Conservation (phyloP, 352 stramenopile species). For the Peronospora farinosa region DNA sequence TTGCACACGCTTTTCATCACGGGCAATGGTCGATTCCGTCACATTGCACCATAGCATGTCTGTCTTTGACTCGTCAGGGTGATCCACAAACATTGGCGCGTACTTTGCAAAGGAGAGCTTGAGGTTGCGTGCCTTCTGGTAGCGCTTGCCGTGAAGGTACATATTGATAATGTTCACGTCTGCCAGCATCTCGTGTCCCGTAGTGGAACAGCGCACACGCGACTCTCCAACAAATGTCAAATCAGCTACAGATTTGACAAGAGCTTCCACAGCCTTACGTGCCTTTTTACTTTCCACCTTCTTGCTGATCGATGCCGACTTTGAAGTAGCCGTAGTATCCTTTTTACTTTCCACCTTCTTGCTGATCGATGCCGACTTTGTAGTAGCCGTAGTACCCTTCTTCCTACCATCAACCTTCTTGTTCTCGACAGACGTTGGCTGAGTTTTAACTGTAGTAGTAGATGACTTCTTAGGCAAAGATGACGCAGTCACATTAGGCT, state of each 20-base stretch:
- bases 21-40: conserved; percentile 48
- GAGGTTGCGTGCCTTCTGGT: conserved; percentile 36
- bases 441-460: conserved; percentile 5
- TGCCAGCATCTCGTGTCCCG: conserved; percentile 64
- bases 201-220: conserved; percentile 52
- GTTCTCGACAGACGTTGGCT: conserved; percentile 9
- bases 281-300: conserved; percentile 13
- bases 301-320: conserved; percentile 17
- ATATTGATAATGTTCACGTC: conserved; percentile 41
- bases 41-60: conserved; percentile 61
- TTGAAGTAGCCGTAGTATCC: conserved; percentile 3
- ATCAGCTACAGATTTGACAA: conserved; percentile 38
- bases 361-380: conserved; percentile 14
- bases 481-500: conserved; percentile 4
- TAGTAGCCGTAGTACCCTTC: conserved; percentile 1
- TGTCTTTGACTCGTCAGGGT: conserved; percentile 48
- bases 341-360: conserved; percentile 8
- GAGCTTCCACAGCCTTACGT: conserved; percentile 30
- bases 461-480: conserved; percentile 10
- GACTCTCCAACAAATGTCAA: conserved; percentile 41
- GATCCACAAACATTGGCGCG: conserved; percentile 56
- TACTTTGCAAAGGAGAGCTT: conserved; percentile 49
- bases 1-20: conserved; percentile 43
- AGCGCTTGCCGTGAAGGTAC: conserved; percentile 57
- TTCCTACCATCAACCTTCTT: conserved; percentile 9